Evolutionary conservation across 2,329 filamentous ascomycete species (phyloP), one percentile per base, ranked within the genome.

Genomic region (Botrytis fragariae): DNA sequence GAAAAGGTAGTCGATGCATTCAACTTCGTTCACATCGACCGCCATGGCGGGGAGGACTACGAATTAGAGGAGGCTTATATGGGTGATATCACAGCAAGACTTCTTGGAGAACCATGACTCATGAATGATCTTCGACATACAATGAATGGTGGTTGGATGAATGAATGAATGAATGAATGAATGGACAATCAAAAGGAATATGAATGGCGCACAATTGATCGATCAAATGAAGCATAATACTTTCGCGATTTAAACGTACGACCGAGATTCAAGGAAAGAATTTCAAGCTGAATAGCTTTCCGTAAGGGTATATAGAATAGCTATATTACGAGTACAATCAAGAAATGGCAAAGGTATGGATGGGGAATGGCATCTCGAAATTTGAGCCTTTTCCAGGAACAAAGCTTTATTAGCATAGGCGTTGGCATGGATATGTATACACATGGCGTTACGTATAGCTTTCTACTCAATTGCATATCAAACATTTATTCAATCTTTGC

Each of bases 1-100:
- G 92, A 95, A 67, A 87, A 88, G n/a, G 94, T 98, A 1, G 94
- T 98, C 0, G 88, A 92, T 16, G 93, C 94, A 0, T 97, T 98
- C 79, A 87, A 91, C 70, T 92, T 88, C 74, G 91, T 96, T 12
- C 92, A 93, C 9, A 95, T 97, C 77, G 93, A 95, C 75, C 88
- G 89, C 29, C 93, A 92, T 77, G 88, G 87, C 39, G 94, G 94
- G 0, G 86, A 91, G 77, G 92, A 96, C 80, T 96, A 97, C 81
- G 91, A 93, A 78, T 85, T 97, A n/a, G 93, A 97, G 80, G 93
- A 96, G 79, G 94, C 91, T 1, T 95, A 94, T 78, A 93, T 97
- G 88, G 94, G 93, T 5, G 94, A 97, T 77, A 91, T 98, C 75
- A 97, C 93, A 0, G 93, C 94, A 29, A 87, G 92, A 73, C 87